Percentiles rank a stretch among this genome's conserved stretches.
phyloP scores from a whole-genome alignment of 768 basidiomycete genomes.

The Tylopilus plumbeoviolaceoides region DNA sequence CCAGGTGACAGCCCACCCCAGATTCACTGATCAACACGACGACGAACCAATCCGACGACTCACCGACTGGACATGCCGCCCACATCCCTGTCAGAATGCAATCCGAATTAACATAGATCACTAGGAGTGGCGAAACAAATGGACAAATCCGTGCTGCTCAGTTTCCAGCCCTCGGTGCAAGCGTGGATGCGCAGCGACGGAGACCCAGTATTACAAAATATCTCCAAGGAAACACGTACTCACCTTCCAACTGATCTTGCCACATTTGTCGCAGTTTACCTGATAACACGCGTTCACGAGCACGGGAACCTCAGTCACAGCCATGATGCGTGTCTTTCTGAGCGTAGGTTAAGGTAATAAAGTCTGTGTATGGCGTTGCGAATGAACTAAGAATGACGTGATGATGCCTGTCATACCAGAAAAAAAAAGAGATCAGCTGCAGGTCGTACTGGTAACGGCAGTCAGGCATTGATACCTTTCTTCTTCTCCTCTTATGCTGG shows the following conservation, averaged over 20 bases:
- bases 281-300: conserved; percentile 53
- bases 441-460: conserved; percentile 6
- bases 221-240: conserved; percentile 31
- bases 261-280: conserved; percentile 58
- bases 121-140: conserved; percentile 3
- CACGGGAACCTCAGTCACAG: conserved; percentile 18
- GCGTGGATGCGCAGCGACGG: conserved; percentile 18
- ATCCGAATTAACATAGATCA: conserved; percentile 7
- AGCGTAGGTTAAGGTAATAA: conserved; percentile 33
- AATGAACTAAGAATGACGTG: conserved; percentile 15
- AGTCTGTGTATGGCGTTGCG: conserved; percentile 18
- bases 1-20: conserved; percentile 12
- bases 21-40: conserved; percentile 12
- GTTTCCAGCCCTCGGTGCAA: conserved; percentile 4
- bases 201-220: conserved; percentile 13
- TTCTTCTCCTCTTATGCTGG: conserved; percentile 5
- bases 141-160: conserved; percentile 2
- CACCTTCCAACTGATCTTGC: conserved; percentile 72
- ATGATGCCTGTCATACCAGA: not conserved
- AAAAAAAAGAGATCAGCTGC: not conserved
- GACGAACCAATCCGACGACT: conserved; percentile 29
- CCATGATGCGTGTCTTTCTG: conserved; percentile 23
- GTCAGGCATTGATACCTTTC: conserved; percentile 7
- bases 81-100: conserved; percentile 55
- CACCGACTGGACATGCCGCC: conserved; percentile 60